A percentile compares a stretch with the other conserved stretches of the same genome.
These are phyloP conservation scores for Phytophthora tentaculata DNA, from an alignment of 352 stramenopile species.

Conservation along the genomic window DNA sequence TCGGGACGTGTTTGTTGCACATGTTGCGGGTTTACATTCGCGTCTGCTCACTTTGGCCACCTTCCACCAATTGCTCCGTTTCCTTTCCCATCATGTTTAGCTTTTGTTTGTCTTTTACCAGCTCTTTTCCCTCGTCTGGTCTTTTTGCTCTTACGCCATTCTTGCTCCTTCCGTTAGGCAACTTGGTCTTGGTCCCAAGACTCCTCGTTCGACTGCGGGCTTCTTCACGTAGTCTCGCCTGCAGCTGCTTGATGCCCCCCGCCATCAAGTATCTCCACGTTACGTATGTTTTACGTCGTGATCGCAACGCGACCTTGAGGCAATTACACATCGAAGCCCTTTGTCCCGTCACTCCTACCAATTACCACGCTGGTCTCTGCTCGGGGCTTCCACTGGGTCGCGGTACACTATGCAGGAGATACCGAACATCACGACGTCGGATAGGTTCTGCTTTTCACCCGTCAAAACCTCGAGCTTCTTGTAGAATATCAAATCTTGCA, in stretches of 20 bases:
- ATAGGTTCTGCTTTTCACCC: not conserved
- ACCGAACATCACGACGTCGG: not conserved
- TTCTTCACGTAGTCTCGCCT: not conserved
- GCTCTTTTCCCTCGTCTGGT: no score
- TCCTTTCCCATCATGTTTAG: not conserved
- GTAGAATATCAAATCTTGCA: no score
- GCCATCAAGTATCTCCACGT: not conserved
- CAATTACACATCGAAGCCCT: conserved; percentile 8
- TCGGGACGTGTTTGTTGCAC: not conserved
- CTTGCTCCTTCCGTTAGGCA: not conserved
- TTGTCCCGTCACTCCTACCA: conserved; percentile 8
- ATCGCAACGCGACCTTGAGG: not conserved
- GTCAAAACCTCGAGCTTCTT: conserved; percentile 5
- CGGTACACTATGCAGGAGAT: conserved; percentile 3
- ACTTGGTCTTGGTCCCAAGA: not conserved
- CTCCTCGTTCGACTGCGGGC: not conserved
- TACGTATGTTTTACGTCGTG: conserved; percentile 1
- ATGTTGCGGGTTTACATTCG: not conserved
- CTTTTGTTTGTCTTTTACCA: not conserved
- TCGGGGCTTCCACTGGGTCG: not conserved
- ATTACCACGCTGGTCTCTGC: not conserved
- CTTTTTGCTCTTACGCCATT: not conserved
- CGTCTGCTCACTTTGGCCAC: not conserved
- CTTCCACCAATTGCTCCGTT: not conserved
- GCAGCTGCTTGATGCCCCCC: not conserved